Evolutionary conservation across 2,329 filamentous ascomycete species (phyloP).

Genomic region (Xylariaceae sp.): DNA sequence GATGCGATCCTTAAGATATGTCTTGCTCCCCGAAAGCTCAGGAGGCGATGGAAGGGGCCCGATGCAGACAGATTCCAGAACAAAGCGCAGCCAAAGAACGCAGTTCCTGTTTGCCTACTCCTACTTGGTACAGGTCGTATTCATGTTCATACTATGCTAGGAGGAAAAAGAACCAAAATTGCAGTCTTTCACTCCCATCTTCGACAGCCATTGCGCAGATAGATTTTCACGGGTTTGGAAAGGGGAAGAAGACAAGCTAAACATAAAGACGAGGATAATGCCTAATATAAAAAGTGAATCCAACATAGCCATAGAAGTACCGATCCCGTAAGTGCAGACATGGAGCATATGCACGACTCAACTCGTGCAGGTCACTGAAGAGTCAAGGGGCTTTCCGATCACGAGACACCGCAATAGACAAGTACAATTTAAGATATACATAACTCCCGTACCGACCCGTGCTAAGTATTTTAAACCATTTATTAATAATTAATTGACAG

Average conservation of each 20-base stretch:
- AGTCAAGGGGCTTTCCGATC: too few relatives aligned
- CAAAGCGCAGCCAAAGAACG: slow-evolving; percentile 80
- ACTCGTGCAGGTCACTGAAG: too few relatives aligned
- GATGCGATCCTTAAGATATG: slow-evolving; percentile 94
- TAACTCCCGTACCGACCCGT: too few relatives aligned
- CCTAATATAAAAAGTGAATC: not conserved
- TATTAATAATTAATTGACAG: too few relatives aligned
- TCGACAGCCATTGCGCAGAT: not conserved
- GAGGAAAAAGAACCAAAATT: slow-evolving; percentile 24
- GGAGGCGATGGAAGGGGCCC: slow-evolving; percentile 58
- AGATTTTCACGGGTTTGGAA: not conserved
- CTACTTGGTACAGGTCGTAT: slow-evolving; percentile 86
- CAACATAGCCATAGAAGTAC: not conserved
- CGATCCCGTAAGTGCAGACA: not conserved
- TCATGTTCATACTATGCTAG: slow-evolving; percentile 72
- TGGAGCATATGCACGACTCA: not conserved
- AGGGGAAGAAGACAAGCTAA: not conserved
- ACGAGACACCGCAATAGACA: too few relatives aligned
- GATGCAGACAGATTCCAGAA: slow-evolving; percentile 68
- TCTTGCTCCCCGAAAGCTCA: slow-evolving; percentile 79
- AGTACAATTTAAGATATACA: too few relatives aligned
- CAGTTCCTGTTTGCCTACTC: slow-evolving; percentile 94
- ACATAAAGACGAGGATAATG: not conserved
- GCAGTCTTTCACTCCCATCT: not conserved
- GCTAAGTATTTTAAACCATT: too few relatives aligned